Percentiles rank a stretch among this genome's conserved stretches.
Evolutionary conservation across 305 asterid genomes (phyloP).

Genomic region (Caryopteris hybrid): DNA sequence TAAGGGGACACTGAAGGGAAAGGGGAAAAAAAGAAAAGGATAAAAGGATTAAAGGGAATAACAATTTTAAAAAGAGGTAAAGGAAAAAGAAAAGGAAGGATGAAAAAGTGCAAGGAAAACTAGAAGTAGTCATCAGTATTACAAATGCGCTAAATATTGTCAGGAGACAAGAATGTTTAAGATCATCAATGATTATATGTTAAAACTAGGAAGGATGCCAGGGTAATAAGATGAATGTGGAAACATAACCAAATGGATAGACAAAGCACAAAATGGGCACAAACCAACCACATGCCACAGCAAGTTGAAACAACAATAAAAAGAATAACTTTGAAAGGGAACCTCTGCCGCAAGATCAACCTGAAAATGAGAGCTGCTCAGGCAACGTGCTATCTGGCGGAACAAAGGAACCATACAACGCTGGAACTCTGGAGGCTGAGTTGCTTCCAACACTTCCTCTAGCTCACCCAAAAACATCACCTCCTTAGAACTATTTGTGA

Average conservation of each 20-base stretch:
- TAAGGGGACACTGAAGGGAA: too few relatives aligned
- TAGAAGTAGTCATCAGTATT: background rate
- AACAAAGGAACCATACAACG: conserved; percentile 95
- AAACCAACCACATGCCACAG: background rate
- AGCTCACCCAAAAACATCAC: conserved; percentile 93
- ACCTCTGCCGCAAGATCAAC: conserved; percentile 30
- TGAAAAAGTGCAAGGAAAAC: background rate
- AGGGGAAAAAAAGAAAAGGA: too few relatives aligned
- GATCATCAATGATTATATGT: too few relatives aligned
- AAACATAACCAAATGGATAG: background rate
- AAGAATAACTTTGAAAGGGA: background rate
- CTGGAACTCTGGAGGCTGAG: conserved; percentile 91
- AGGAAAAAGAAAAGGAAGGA: background rate
- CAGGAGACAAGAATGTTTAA: background rate
- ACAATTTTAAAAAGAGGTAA: too few relatives aligned
- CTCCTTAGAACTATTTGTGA: conserved; percentile 92
- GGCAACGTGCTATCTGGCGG: conserved; percentile 66
- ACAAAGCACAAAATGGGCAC: background rate
- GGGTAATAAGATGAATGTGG: background rate
- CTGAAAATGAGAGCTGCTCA: conserved; percentile 96
- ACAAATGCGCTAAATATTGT: background rate
- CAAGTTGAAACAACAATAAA: background rate
- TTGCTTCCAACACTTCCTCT: conserved; percentile 91
- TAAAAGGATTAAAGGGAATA: too few relatives aligned
- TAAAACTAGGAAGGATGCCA: background rate